Conservation (phyloP, 345 rosid species). For the Camelina sativa region DNA sequence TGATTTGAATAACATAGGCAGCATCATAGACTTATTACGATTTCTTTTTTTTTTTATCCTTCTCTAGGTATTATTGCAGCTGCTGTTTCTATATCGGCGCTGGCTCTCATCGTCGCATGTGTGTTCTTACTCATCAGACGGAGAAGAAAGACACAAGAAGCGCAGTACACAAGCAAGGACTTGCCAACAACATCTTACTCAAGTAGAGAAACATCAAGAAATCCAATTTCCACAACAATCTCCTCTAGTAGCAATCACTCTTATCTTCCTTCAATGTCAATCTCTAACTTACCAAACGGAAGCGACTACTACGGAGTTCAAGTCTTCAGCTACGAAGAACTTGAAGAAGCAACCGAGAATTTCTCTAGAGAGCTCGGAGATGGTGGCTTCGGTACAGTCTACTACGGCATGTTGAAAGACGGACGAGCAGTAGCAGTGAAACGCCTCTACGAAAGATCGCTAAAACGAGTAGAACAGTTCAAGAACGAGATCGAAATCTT, state of each 20-base stretch:
- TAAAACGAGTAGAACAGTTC: constrained; percentile 80
- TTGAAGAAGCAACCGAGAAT: constrained; percentile 77
- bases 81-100: constrained; percentile 40
- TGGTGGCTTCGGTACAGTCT: constrained; percentile 92
- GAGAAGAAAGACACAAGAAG: constrained; percentile 45
- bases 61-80: constrained; percentile 46
- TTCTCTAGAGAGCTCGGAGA: constrained; percentile 87
- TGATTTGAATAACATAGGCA: not conserved
- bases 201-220: constrained; percentile 48
- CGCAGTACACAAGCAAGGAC: constrained; percentile 47
- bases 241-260: constrained; percentile 60
- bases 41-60: not conserved
- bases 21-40: not conserved
- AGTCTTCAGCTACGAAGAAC: constrained; percentile 71
- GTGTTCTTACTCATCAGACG: constrained; percentile 36
- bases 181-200: constrained; percentile 50
- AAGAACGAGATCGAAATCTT: constrained; percentile 79
- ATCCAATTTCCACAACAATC: constrained; percentile 47
- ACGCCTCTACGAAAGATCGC: constrained; percentile 67
- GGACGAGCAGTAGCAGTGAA: constrained; percentile 86
- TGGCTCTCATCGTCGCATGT: constrained; percentile 27
- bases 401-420: constrained; percentile 72
- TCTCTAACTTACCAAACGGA: constrained; percentile 52
- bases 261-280: constrained; percentile 52
- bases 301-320: constrained; percentile 73